Conservation (phyloP, 2,329 filamentous ascomycete species). For the Lasiodiplodia citricola region DNA sequence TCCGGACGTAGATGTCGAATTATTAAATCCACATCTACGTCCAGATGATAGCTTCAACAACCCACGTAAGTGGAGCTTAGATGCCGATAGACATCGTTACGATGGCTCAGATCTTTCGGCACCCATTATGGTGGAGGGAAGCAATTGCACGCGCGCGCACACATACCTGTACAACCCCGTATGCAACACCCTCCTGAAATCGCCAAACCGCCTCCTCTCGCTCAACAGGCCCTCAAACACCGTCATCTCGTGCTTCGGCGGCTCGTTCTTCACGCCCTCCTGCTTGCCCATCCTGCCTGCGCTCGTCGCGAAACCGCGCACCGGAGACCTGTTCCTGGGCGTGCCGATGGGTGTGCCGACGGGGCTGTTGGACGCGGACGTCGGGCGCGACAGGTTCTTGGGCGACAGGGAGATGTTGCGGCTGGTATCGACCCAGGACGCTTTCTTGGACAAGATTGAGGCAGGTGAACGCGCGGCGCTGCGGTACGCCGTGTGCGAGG, state of each 20-base stretch:
- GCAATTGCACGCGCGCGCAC: too few relatives aligned
- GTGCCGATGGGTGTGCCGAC: neutral
- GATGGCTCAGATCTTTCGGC: too few relatives aligned
- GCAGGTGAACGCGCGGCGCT: constrained; percentile 26
- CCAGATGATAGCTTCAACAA: too few relatives aligned
- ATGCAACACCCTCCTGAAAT: constrained; percentile 67
- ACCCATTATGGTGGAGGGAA: too few relatives aligned
- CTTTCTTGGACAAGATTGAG: constrained; percentile 17
- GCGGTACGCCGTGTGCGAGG: constrained; percentile 32
- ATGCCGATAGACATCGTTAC: too few relatives aligned
- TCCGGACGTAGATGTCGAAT: too few relatives aligned
- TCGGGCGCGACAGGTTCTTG: neutral
- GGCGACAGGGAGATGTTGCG: constrained; percentile 10
- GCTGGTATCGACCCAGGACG: constrained; percentile 19
- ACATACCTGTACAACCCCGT: constrained; percentile 60
- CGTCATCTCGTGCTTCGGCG: constrained; percentile 58
- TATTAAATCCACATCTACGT: too few relatives aligned
- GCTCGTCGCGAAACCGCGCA: neutral
- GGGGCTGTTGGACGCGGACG: neutral
- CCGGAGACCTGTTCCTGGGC: neutral
- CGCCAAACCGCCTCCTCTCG: constrained; percentile 59
- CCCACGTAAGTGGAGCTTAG: too few relatives aligned
- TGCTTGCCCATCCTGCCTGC: constrained; percentile 34
- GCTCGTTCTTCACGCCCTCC: constrained; percentile 29
- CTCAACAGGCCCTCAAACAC: constrained; percentile 64